Percentiles rank a stretch among this genome's conserved stretches.
These are phyloP conservation scores for Penicillium flavigenum DNA, from an alignment of 495 filamentous ascomycete genomes.

Conservation along the genomic window DNA sequence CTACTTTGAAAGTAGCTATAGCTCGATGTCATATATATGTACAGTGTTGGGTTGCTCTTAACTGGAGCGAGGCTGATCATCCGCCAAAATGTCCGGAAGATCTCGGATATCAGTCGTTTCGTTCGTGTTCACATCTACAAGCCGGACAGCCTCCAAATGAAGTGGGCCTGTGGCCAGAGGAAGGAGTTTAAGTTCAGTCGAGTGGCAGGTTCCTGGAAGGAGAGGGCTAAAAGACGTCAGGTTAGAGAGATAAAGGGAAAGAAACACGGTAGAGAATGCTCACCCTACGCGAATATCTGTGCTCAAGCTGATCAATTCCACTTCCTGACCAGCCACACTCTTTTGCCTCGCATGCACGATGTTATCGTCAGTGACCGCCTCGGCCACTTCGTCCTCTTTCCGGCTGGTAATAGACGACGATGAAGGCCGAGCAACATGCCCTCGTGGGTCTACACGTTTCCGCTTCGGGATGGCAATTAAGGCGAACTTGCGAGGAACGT, in stretches of 20 bases:
- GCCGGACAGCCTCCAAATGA: conserved; percentile 72
- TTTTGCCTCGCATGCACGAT: conserved; percentile 81
- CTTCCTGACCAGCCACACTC: conserved; percentile 65
- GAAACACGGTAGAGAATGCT: conserved; percentile 24
- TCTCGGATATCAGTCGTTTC: conserved; percentile 82
- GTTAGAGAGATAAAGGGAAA: conserved; percentile 7
- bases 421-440: conserved; percentile 51
- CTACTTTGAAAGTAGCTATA: background rate
- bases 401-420: conserved; percentile 45
- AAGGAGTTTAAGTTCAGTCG: conserved; percentile 75
- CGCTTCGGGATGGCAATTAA: conserved; percentile 76
- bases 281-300: conserved; percentile 82
- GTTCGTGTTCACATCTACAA: conserved; percentile 77
- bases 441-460: conserved; percentile 65
- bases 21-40: conserved; percentile 8
- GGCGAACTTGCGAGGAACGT: conserved; percentile 69
- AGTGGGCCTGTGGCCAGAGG: conserved; percentile 74
- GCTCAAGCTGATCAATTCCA: conserved; percentile 76
- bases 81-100: conserved; percentile 69
- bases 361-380: conserved; percentile 81
- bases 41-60: background rate
- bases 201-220: conserved; percentile 74
- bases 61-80: conserved; percentile 32
- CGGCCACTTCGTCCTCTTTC: conserved; percentile 58
- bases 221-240: conserved; percentile 51